A percentile compares a stretch with the other conserved stretches of the same genome.
These are phyloP conservation scores for Paramecium tetraurelia DNA, from an alignment of 73 alveolate species.

Conservation along the genomic window DNA sequence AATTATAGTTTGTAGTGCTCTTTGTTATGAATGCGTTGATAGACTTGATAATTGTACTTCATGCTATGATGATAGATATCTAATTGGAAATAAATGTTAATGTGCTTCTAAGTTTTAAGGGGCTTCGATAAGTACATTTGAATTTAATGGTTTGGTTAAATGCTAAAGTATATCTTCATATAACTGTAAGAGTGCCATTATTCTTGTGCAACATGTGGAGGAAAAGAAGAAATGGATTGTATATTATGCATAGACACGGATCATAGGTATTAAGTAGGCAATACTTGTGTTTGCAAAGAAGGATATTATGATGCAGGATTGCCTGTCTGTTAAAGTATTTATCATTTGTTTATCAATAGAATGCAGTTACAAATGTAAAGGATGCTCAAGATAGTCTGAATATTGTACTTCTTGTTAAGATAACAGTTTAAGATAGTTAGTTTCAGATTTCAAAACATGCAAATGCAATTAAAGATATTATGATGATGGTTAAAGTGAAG, in stretches of 20 bases:
- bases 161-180: neutral
- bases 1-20: neutral
- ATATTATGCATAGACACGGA: neutral
- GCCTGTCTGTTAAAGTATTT: neutral
- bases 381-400: neutral
- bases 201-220: neutral
- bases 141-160: neutral
- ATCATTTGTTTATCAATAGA: neutral
- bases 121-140: neutral
- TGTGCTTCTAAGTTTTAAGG: neutral
- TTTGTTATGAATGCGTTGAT: neutral
- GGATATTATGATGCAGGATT: neutral
- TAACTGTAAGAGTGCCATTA: neutral
- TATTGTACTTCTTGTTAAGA: neutral
- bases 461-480: neutral
- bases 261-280: neutral
- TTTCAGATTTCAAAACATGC: neutral
- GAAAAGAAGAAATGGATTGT: neutral
- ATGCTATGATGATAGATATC: neutral
- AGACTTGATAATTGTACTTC: neutral
- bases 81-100: neutral
- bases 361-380: neutral
- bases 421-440: neutral
- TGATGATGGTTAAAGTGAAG: neutral
- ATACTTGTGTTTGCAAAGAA: neutral